A percentile compares a stretch with the other conserved stretches of the same genome.
These are phyloP conservation scores for Xylaria grammica DNA, from an alignment of 495 filamentous ascomycete genomes.

Conservation along the genomic window DNA sequence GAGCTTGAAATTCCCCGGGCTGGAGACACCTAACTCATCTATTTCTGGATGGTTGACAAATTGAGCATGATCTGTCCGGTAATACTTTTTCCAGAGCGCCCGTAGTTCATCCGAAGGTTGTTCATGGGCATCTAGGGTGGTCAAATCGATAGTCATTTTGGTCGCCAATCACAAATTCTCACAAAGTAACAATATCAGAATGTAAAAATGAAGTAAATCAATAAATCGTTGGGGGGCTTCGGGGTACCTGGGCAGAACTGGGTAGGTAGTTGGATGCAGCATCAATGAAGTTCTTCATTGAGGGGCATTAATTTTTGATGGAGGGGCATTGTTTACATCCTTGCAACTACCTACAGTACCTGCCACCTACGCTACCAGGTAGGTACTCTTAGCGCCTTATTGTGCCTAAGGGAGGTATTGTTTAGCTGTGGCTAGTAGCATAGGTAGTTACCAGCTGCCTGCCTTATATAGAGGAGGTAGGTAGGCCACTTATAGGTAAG, in stretches of 20 bases:
- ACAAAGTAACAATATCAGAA: neutral
- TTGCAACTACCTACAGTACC: neutral
- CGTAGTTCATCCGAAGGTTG: conserved; percentile 69
- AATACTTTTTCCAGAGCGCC: conserved; percentile 64
- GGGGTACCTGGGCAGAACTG: too few species aligned
- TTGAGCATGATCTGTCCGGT: conserved; percentile 47
- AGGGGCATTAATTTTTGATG: conserved; percentile 15
- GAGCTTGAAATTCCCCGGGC: conserved; percentile 39
- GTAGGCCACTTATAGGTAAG: too few species aligned
- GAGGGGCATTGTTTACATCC: conserved; percentile 5
- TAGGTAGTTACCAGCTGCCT: too few species aligned
- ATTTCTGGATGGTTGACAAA: conserved; percentile 45
- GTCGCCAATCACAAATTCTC: too few species aligned
- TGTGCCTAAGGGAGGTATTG: too few species aligned
- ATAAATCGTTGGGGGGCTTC: neutral
- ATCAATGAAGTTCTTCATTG: conserved; percentile 11
- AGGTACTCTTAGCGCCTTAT: too few species aligned
- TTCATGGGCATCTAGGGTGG: conserved; percentile 69
- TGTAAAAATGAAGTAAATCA: neutral
- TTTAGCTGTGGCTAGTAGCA: too few species aligned
- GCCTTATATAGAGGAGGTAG: too few species aligned
- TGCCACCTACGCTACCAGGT: neutral
- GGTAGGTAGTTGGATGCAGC: too few species aligned
- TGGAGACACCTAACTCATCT: conserved; percentile 46
- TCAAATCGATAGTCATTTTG: conserved; percentile 47